Evolutionary conservation across 495 filamentous ascomycete genomes (phyloP).

Genomic region (Annulohypoxylon nitens): DNA sequence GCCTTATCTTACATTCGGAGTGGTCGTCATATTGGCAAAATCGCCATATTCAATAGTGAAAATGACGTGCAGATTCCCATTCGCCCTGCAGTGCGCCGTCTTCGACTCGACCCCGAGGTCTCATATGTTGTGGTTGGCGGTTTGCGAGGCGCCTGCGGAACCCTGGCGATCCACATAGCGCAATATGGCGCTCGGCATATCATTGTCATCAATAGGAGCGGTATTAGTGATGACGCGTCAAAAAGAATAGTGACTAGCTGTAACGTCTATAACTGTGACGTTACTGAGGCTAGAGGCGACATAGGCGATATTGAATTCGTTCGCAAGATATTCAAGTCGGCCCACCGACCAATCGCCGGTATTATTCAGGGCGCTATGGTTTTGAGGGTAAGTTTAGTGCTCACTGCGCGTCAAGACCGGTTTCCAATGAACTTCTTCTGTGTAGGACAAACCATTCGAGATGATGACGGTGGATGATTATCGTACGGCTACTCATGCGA

Average conservation of each 20-base stretch:
- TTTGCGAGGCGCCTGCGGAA: slow-evolving; percentile 54
- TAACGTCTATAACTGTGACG: slow-evolving; percentile 45
- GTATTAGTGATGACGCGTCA: slow-evolving; percentile 42
- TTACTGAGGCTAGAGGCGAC: slow-evolving; percentile 50
- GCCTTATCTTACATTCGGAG: slow-evolving; percentile 50
- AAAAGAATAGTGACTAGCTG: slow-evolving; percentile 55
- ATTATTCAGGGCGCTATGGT: slow-evolving; percentile 56
- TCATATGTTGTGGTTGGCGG: slow-evolving; percentile 58
- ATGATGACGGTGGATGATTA: slow-evolving; percentile 62
- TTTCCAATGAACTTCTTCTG: no score
- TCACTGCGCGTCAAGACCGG: neutral
- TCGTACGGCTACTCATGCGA: slow-evolving; percentile 57
- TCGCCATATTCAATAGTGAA: slow-evolving; percentile 51
- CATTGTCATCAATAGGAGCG: slow-evolving; percentile 50
- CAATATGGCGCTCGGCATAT: slow-evolving; percentile 34
- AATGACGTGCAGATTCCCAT: slow-evolving; percentile 38
- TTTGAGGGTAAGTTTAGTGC: slow-evolving; percentile 30
- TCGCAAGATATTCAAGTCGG: slow-evolving; percentile 29
- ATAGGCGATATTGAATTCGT: slow-evolving; percentile 49
- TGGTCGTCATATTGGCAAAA: slow-evolving; percentile 44
- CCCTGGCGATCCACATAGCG: slow-evolving; percentile 30
- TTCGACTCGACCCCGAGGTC: slow-evolving; percentile 40
- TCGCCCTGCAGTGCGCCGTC: slow-evolving; percentile 21
- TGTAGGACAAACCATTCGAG: slow-evolving; percentile 50
- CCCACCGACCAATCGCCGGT: slow-evolving; percentile 47